These are phyloP conservation scores for Ehretia macrophylla DNA, from an alignment of 257 asterid genomes.

Conservation along the genomic window DNA sequence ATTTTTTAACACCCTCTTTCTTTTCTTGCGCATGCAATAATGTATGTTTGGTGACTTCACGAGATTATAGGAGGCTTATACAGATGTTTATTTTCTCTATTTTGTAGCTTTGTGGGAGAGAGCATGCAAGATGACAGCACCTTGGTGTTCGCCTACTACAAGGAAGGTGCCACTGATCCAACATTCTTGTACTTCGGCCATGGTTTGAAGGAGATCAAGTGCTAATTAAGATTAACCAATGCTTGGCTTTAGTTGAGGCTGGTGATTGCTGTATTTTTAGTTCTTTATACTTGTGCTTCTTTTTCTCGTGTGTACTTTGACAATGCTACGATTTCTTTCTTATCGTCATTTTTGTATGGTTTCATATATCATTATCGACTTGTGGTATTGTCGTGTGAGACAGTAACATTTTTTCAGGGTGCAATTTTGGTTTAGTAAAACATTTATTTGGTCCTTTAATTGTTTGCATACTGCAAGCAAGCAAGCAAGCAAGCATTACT, in stretches of 20 bases:
- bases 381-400: too few relatives aligned
- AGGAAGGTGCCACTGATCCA: slow-evolving; percentile 77
- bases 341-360: not conserved
- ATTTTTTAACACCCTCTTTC: not conserved
- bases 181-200: slow-evolving; percentile 75
- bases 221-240: too few relatives aligned
- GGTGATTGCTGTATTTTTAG: not conserved
- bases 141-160: slow-evolving; percentile 82
- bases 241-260: not conserved
- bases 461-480: too few relatives aligned
- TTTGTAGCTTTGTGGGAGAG: slow-evolving; percentile 81
- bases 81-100: too few relatives aligned
- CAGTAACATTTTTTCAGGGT: too few relatives aligned
- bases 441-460: too few relatives aligned
- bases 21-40: not conserved
- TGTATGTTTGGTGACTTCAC: not conserved
- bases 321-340: not conserved
- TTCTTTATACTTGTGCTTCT: too few relatives aligned
- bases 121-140: slow-evolving; percentile 71
- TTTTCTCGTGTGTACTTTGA: not conserved
- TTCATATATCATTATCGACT: too few relatives aligned
- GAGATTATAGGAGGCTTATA: not conserved
- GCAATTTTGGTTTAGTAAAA: too few relatives aligned
- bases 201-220: slow-evolving; percentile 84
- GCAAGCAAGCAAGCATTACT: too few relatives aligned